Evolutionary conservation across 345 rosid genomes (phyloP).

Genomic region (Acer yangbiense): DNA sequence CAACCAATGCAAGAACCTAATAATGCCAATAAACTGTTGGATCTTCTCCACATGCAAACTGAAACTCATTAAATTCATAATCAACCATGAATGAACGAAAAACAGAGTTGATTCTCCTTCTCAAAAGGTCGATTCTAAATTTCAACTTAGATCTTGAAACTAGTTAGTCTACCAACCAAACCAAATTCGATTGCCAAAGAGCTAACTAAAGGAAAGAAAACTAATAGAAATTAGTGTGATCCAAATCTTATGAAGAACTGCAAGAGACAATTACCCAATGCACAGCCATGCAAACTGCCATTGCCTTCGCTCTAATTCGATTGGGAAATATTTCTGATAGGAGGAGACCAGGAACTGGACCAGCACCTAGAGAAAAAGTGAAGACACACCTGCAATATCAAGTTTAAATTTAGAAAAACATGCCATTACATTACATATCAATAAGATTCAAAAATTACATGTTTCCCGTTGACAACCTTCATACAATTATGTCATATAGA

Average conservation of each 20-base stretch:
- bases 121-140: neutral
- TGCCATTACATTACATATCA: neutral
- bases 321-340: slow-evolving; percentile 88
- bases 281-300: slow-evolving; percentile 87
- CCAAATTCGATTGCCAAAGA: neutral
- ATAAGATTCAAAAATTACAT: neutral
- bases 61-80: neutral
- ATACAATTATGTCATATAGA: neutral
- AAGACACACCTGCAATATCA: slow-evolving; percentile 73
- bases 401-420: slow-evolving; percentile 8
- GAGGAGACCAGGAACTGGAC: slow-evolving; percentile 90
- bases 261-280: slow-evolving; percentile 72
- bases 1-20: neutral
- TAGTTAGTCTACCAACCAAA: slow-evolving; percentile 8
- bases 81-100: neutral
- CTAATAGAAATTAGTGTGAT: neutral
- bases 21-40: neutral
- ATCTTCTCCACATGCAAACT: neutral
- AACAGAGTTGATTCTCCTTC: neutral
- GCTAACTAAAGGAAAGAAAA: slow-evolving; percentile 7
- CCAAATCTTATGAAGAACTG: slow-evolving; percentile 6
- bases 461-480: slow-evolving; percentile 8
- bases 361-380: slow-evolving; percentile 81
- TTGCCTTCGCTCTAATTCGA: slow-evolving; percentile 85
- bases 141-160: neutral